These are phyloP conservation scores for Wickerhamomyces alni DNA, from an alignment of 805 yeast genomes.

Conservation along the genomic window DNA sequence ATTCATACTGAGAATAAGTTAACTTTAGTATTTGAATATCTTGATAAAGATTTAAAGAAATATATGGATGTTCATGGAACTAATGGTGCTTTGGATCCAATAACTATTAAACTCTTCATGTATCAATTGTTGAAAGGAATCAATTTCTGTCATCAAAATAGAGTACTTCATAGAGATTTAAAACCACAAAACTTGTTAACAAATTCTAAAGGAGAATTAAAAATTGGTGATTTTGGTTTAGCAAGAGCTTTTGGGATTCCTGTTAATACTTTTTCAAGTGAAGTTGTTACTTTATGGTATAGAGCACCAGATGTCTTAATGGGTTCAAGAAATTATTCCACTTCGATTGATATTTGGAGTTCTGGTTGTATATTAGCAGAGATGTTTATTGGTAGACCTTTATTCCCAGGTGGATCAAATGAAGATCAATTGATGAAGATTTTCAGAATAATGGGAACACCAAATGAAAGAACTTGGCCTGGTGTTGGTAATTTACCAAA, in stretches of 20 bases:
- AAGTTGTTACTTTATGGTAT: conserved; percentile 97
- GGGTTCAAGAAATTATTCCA: conserved; percentile 92
- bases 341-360: conserved; percentile 98
- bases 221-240: conserved; percentile 93
- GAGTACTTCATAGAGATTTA: conserved; percentile 68
- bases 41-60: conserved; percentile 90
- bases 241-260: conserved; percentile 99
- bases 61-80: conserved; percentile 88
- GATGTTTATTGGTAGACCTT: conserved; percentile 96
- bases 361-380: conserved; percentile 98
- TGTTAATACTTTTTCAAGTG: conserved; percentile 93
- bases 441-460: conserved; percentile 93
- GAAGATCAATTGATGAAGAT: conserved; percentile 92
- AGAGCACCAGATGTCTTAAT: conserved; percentile 95
- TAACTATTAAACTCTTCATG: conserved; percentile 84
- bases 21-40: conserved; percentile 85
- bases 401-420: conserved; percentile 93
- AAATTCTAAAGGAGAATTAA: conserved; percentile 83
- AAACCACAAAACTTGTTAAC: conserved; percentile 94
- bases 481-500: conserved; percentile 89
- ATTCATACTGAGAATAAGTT: conserved; percentile 95
- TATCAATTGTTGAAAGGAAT: conserved; percentile 88
- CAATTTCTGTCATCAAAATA: conserved; percentile 55
- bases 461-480: conserved; percentile 95
- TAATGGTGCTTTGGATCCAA: conserved; percentile 86